Percentiles rank a stretch among this genome's conserved stretches.
Conservation (phyloP, 805 yeast species). For the Lipomyces yamanashiensis region DNA sequence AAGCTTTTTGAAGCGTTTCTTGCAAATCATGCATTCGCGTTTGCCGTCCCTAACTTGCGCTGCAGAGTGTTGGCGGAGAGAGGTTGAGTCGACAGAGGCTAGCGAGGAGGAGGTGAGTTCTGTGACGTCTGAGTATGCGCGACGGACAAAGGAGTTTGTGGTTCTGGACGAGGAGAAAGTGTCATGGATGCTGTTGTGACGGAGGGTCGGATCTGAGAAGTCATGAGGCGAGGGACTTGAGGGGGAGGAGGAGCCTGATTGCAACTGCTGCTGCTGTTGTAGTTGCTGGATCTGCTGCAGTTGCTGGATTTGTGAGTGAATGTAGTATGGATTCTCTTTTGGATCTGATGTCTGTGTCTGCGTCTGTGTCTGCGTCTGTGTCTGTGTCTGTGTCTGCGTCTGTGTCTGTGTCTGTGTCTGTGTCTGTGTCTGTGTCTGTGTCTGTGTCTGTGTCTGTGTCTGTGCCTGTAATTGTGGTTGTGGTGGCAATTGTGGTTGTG, state of each 20-base stretch:
- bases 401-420: no score
- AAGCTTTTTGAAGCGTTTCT: conserved; percentile 29
- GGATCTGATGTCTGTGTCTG: no score
- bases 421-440: no score
- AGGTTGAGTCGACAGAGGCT: background rate
- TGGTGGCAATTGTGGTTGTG: conserved; percentile 11
- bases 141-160: conserved; percentile 1
- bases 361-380: no score
- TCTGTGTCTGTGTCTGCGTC: no score
- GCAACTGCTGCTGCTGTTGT: no score
- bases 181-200: background rate
- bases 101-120: conserved; percentile 8
- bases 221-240: no score
- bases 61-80: background rate
- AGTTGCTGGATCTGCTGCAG: no score
- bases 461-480: background rate
- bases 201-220: background rate
- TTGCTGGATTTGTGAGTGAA: no score
- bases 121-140: conserved; percentile 20
- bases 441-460: no score
- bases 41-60: conserved; percentile 21
- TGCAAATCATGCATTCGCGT: conserved; percentile 25
- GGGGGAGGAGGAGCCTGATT: no score
- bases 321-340: no score
- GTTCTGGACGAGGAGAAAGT: background rate